Evolutionary conservation across 1,139 yeast species (phyloP), one percentile per base, ranked within the genome.

Genomic region (Suhomyces coccinellae): DNA sequence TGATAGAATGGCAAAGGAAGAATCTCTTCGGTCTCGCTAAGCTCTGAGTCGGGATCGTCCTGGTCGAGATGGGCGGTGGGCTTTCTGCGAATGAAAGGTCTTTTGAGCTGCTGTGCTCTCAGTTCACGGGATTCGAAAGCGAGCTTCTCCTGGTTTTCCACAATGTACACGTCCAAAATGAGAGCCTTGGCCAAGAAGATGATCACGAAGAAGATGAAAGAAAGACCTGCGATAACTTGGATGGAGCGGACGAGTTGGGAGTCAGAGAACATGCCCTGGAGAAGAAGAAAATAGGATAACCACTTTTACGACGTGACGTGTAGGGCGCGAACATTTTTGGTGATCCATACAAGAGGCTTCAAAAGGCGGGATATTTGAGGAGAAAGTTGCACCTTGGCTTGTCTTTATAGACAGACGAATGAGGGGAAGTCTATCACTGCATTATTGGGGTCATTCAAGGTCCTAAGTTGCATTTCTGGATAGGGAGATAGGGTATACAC

Each of bases 1-100:
- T 61, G 59, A 55, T 72, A 73, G 52, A 72, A 69, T 4, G 43
- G 35, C 31, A 40, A 33, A 7, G 43, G 42, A 32, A 20, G 40
- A 22, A 33, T 14, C 38, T 10, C 14, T 26, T 39, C 38, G 40
- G 15, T 10, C 9, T 36, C 42, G 15, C 43, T 41, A 31, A 31
- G 29, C n/a, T 45, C 45, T 2, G 45, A 45, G 4, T 41, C 43
- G 6, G 43, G 36, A 20, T 41, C 45, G 10, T 41, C 43, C 10
- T 8, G 14, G 10, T 17, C 15, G 15, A 34, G 16, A 29, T 6
- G 28, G 33, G 29, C 9, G 17, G 22, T 29, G 28, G 9, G 33
- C 20, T 22, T n/a, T 17, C 15, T 30, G 15, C 33, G 15, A n/a
- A 22, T 22, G 36, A 11, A 26, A 14, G 24, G 11, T 17, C 20